These are phyloP conservation scores for Moniliella sp. DNA, from an alignment of 1,284 basidiomycete species.

Conservation along the genomic window DNA sequence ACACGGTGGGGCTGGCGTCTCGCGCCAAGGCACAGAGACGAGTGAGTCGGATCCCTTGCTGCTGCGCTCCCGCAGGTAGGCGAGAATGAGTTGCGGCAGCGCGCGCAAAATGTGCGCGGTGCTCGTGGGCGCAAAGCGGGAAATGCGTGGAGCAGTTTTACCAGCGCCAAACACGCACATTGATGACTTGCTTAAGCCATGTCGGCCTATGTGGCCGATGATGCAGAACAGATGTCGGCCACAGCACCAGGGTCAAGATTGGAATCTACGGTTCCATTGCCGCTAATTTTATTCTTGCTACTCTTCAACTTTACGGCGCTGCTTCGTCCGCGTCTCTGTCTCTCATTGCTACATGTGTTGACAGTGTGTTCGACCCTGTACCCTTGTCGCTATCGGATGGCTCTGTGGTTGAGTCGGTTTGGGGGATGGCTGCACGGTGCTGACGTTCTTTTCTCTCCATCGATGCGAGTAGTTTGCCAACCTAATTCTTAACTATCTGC, in stretches of 20 bases:
- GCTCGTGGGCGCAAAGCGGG: too few species aligned
- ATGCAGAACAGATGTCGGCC: slow-evolving; percentile 45
- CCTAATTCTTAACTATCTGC: slow-evolving; percentile 57
- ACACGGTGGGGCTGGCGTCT: too few species aligned
- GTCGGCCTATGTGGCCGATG: slow-evolving; percentile 58
- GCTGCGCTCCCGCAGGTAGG: not conserved
- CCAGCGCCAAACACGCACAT: slow-evolving; percentile 71
- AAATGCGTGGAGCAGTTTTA: slow-evolving; percentile 49
- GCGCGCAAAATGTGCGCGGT: too few species aligned
- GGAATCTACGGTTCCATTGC: slow-evolving; percentile 60
- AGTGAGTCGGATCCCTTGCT: not conserved
- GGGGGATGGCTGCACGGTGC: not conserved
- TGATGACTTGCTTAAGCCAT: slow-evolving; percentile 57
- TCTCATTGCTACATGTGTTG: slow-evolving; percentile 67
- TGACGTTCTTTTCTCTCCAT: not conserved
- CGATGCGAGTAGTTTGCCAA: slow-evolving; percentile 45
- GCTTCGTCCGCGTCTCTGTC: slow-evolving; percentile 64
- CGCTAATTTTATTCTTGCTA: slow-evolving; percentile 44
- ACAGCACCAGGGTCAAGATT: slow-evolving; percentile 43
- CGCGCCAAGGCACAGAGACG: too few species aligned
- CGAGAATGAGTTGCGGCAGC: too few species aligned
- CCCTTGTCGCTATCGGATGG: not conserved
- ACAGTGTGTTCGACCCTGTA: slow-evolving; percentile 66
- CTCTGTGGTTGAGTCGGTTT: not conserved
- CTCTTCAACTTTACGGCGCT: slow-evolving; percentile 48